Evolutionary conservation across 805 yeast species (phyloP).

Genomic region (Wickerhamiella azyma): DNA sequence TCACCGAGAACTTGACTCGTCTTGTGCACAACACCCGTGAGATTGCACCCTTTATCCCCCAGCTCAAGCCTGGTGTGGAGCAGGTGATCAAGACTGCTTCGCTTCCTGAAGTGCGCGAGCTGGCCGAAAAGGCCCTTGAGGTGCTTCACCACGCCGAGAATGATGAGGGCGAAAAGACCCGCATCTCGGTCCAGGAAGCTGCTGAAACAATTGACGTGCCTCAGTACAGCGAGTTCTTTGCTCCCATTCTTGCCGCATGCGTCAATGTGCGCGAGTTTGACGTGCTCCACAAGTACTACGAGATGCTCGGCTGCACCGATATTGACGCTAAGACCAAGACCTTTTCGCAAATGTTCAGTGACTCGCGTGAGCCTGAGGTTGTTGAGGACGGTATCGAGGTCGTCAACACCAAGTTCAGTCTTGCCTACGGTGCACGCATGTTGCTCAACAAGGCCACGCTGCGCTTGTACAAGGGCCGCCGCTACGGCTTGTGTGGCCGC

Average conservation of each 20-base stretch:
- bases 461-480: constrained; percentile 81
- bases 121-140: constrained; percentile 72
- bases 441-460: constrained; percentile 81
- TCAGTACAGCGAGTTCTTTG: constrained; percentile 29
- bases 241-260: constrained; percentile 22
- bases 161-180: constrained; percentile 66
- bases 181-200: constrained; percentile 46
- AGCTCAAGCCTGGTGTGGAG: constrained; percentile 78
- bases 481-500: constrained; percentile 96
- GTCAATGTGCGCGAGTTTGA: constrained; percentile 30
- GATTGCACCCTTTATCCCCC: constrained; percentile 76
- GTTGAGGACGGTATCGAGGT: constrained; percentile 76
- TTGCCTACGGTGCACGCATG: constrained; percentile 97
- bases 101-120: constrained; percentile 87
- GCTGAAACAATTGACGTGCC: constrained; percentile 24
- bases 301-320: constrained; percentile 7
- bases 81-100: constrained; percentile 84
- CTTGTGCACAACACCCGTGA: constrained; percentile 87
- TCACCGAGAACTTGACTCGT: constrained; percentile 88
- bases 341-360: constrained; percentile 26
- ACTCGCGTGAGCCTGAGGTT: constrained; percentile 38
- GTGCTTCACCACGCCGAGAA: constrained; percentile 75
- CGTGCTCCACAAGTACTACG: constrained; percentile 17
- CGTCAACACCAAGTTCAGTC: constrained; percentile 86
- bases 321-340: constrained; percentile 18